Base-by-base conservation (phyloP, 2,329 filamentous ascomycete species). In the Septoria linicola region DNA sequence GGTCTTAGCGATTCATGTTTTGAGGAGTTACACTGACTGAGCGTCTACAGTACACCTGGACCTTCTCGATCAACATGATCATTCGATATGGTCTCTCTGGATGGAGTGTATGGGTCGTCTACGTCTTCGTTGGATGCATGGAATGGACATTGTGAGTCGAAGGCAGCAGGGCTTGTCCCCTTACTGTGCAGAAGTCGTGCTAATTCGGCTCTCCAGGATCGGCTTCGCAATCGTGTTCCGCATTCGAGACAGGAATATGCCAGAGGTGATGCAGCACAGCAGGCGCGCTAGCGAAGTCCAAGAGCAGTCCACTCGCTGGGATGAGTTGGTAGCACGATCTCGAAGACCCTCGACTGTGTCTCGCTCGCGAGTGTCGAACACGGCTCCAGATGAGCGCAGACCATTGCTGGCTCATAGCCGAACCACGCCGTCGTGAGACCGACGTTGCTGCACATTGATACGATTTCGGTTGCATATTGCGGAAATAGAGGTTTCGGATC, bases 21-120 rank as follows among this genome's bases (percentile, higher is more conserved):
- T 16, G 11, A 5, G 16, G 11, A 16, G 10, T 11, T 45, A n/a
- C n/a, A n/a, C n/a, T 55, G 37, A 61, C 56, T 20, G 54, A 55
- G 2, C 57, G 41, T 49, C 40, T 51, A n/a, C 48, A 64, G 60
- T 66, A 62, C 30, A 65, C 64, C 19, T 66, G 63, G 63, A 63
- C 96, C 10, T 96, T 93, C 72, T 88, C 89, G 0, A 83, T 78
- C 8, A 96, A 89, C 67, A 74, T 96, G 46, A 54, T 58, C 19
- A 25, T 80, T 5, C 81, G 91, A 39, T 76, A 95, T 19, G 92
- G 92, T 0, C 76, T 77, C 59, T 82, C 78, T 20, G 90, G 90
- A 1, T 96, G 92, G 91, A 95, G 89, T 70, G 88, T 88, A 0
- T 96, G 92, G 92, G 86, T 88, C 10, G 84, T 96, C 17, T 92